Base-by-base conservation (phyloP, 768 basidiomycete genomes). In the Kwoniella newhampshirensis region DNA sequence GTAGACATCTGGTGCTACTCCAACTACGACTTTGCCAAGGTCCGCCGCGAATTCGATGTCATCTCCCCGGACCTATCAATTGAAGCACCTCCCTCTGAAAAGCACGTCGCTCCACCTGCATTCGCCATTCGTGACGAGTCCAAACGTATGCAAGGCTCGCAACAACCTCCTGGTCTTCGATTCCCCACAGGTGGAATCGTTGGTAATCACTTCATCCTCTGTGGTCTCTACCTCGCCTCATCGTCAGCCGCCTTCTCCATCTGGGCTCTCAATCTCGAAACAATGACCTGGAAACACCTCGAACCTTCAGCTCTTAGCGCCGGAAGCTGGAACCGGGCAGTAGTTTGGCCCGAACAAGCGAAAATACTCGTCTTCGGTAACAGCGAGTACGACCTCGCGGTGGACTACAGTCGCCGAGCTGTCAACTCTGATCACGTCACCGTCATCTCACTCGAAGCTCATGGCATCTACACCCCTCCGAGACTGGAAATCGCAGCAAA, bases 321-420 rank as follows among this genome's bases (percentile, higher is more conserved):
- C 39, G 94, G 96, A 13, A 94, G 91, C 8, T 98, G 94, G 94
- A 96, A 94, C 77, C 85, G 91, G 21, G 88, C 89, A 21, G 88
- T 90, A 53, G 79, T 92, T 15, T 94, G 89, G 89, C 80, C 86
- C 5, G 86, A 88, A 45, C 81, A 83, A 12, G 94, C 88, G 78
- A 86, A 86, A 70, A 88, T 92, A 58, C 78, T 96, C 53, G 86
- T 97, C 40, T 94, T 97, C 66, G 94, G 94, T 1, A 93, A 96
- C 76, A 82, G 85, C 23, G 80, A 69, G 23, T 47, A 51, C 39
- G 66, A 71, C 55, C 59, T 76, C n/a, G 63, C 70, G 1, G 62
- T 64, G 1, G 75, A 76, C 51, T 77, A 76, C 51, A 69, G 71
- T 55, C 60, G 65, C 23, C 66, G 75, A 13, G 63, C 72, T 30